Percentiles rank a stretch among this genome's conserved stretches.
Evolutionary conservation across 441 rosid species (phyloP).

Genomic region (Erodium moschatum): DNA sequence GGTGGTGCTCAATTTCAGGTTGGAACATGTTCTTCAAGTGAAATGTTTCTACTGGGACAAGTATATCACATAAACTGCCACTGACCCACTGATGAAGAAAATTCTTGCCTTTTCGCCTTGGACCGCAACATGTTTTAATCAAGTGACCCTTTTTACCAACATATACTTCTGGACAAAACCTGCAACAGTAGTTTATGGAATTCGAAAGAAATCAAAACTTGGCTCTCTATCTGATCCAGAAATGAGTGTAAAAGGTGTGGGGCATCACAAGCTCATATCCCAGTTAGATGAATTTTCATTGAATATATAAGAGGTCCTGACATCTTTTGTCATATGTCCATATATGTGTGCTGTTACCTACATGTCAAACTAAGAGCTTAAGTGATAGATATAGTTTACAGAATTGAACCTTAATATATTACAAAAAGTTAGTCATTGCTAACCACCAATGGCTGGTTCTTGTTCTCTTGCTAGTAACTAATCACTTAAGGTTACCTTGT

Average conservation of each 20-base stretch:
- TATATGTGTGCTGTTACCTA: not conserved
- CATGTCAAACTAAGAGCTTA: not conserved
- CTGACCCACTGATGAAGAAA: slow-evolving; percentile 70
- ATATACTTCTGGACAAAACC: slow-evolving; percentile 74
- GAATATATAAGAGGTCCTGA: not conserved
- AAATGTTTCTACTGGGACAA: slow-evolving; percentile 55
- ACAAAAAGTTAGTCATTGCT: too few species aligned
- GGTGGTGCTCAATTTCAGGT: slow-evolving; percentile 49
- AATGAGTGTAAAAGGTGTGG: not conserved
- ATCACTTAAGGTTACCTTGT: not conserved
- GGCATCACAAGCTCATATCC: not conserved
- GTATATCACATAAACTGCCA: slow-evolving; percentile 56
- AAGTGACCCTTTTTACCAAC: slow-evolving; percentile 71
- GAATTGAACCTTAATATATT: not conserved
- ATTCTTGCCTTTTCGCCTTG: slow-evolving; percentile 43
- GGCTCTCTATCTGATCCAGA: not conserved
- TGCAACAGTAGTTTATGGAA: slow-evolving; percentile 23
- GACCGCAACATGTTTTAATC: slow-evolving; percentile 65
- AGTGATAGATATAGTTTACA: not conserved
- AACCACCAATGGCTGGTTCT: too few species aligned
- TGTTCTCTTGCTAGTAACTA: too few species aligned
- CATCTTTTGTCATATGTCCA: not conserved
- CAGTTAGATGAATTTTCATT: not conserved
- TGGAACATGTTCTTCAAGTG: slow-evolving; percentile 50
- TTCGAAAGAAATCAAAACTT: not conserved